Conservation (phyloP, 176 grass and related monocot species). For the Otatea glauca region DNA sequence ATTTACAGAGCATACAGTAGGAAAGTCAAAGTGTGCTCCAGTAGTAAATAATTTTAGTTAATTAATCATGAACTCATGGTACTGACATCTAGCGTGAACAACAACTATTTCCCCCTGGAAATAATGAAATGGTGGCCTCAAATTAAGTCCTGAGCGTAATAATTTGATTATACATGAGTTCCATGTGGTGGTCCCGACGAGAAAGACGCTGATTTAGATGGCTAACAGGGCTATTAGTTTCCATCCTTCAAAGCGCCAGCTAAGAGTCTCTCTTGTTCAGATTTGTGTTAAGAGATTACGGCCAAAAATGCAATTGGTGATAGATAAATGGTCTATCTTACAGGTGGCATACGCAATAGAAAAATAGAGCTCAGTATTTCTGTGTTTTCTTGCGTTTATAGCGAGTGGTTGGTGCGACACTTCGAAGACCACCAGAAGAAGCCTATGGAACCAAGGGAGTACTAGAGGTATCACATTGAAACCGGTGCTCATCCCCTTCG, state of each 20-base stretch:
- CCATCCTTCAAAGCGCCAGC: not conserved
- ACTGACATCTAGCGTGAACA: not conserved
- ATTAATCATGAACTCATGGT: not conserved
- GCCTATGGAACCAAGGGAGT: too few species aligned
- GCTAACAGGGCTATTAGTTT: not conserved
- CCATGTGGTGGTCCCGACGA: conserved; percentile 1
- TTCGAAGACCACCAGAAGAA: too few species aligned
- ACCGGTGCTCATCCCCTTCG: too few species aligned
- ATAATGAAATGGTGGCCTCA: not conserved
- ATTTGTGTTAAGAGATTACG: conserved; percentile 24
- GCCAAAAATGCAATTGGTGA: not conserved
- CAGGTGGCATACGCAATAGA: too few species aligned
- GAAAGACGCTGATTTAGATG: conserved; percentile 19
- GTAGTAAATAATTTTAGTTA: not conserved
- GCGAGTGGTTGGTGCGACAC: too few species aligned
- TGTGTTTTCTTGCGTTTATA: too few species aligned
- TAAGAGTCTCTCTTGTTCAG: conserved; percentile 31
- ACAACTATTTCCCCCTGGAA: not conserved
- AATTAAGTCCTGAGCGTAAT: not conserved
- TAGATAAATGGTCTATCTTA: too few species aligned
- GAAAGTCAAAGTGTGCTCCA: not conserved
- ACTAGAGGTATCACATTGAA: too few species aligned
- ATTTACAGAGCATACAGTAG: not conserved
- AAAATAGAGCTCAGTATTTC: too few species aligned
- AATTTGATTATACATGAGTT: not conserved